phyloP scores from a whole-genome alignment of 2,329 filamentous ascomycete species.

The Sclerotinia subarctica region DNA sequence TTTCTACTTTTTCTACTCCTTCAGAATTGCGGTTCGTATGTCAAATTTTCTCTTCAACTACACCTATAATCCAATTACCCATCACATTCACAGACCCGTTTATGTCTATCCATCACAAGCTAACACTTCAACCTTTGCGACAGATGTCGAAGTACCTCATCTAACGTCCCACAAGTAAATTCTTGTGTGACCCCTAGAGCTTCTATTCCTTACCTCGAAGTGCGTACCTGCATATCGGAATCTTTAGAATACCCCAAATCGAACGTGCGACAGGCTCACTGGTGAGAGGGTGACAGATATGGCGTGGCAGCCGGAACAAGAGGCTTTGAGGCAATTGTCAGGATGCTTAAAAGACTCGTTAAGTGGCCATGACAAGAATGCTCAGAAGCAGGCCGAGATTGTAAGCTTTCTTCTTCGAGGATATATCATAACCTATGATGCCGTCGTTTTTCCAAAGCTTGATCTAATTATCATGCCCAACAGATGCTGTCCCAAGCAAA shows the following conservation, averaged over 20 bases:
- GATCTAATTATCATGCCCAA: constrained; percentile 24
- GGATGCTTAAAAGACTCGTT: constrained; percentile 88
- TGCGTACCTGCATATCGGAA: constrained; percentile 37
- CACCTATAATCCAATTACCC: background rate
- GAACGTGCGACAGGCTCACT: constrained; percentile 25
- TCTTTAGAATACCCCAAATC: constrained; percentile 26
- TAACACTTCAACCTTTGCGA: constrained; percentile 24
- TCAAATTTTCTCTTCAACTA: background rate
- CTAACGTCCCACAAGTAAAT: constrained; percentile 37
- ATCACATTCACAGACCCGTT: background rate
- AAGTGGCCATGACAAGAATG: constrained; percentile 73
- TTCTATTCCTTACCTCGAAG: constrained; percentile 25
- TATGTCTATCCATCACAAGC: constrained; percentile 14
- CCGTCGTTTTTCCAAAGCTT: background rate
- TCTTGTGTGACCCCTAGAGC: constrained; percentile 35
- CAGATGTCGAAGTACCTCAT: constrained; percentile 34
- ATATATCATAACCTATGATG: background rate
- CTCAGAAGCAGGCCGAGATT: constrained; percentile 85
- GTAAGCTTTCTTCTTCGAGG: constrained; percentile 51
- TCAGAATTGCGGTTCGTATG: constrained; percentile 20
- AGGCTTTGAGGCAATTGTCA: constrained; percentile 85
- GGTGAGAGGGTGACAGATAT: constrained; percentile 47
- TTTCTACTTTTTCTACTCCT: no score
- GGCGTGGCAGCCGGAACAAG: constrained; percentile 89
- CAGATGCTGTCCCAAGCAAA: constrained; percentile 94